Base-by-base conservation (phyloP, 2,329 filamentous ascomycete species). In the Ophiocordyceps camponoti-floridani region DNA sequence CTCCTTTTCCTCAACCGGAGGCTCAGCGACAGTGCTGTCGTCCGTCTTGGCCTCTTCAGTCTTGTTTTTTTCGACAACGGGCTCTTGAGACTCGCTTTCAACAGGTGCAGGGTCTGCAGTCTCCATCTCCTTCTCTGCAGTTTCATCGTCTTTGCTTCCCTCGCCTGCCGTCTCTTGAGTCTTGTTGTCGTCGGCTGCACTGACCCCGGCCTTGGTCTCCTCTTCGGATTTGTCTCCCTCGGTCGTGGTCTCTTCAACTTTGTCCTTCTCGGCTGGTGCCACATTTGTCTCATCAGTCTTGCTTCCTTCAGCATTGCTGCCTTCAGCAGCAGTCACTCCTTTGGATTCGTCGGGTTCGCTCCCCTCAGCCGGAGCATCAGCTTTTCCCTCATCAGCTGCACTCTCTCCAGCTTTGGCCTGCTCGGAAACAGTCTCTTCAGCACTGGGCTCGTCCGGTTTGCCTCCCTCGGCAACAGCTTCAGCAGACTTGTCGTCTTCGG, bases 401-500 rank as follows among this genome's bases (percentile, higher is more conserved):
- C 28, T 16, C 14, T 37, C 9, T 37, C 18, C 35, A n/a, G 35
- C 35, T 37, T 37, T n/a, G n/a, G 14, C 14, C 5, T 14, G 13
- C 9, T 12, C 31, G n/a, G 31, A 2, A 14, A 6, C 31, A 35
- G 31, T 6, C 31, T 35, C n/a, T 14, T 35, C 31, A 14, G 31
- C 2, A 6, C 31, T 35, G 12, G 12, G n/a, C 4, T 37, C 35
- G 7, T 37, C 35, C 9, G 35, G 2, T 18, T n/a, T 16, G 14
- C 14, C 5, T 13, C 41, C 45, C 30, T 49, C 43, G 18, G 47
- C 44, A 31, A n/a, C n/a, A 26, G 33, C 14, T 26, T 35, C 33
- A 33, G 30, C 31, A 14, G 9, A 4, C 12, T 35, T 12, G 12
- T 6, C 5, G 9, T 35, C 31, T n/a, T 14, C 11, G 31, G 31